These are phyloP conservation scores for Blastocystis hominis DNA, from an alignment of 352 stramenopile species.

Conservation along the genomic window DNA sequence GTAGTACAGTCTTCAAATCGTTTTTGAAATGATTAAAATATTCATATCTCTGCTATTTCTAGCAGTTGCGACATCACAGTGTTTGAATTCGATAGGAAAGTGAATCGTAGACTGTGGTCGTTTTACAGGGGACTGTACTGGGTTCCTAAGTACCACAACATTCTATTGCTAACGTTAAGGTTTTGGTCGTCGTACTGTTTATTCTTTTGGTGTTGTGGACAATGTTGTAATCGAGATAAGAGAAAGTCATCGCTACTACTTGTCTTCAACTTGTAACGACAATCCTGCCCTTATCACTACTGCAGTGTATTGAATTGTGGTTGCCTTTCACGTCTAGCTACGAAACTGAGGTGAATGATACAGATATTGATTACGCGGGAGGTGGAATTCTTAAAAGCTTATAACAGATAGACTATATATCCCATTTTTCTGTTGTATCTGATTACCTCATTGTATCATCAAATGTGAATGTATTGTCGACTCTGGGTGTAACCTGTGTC, in stretches of 20 bases:
- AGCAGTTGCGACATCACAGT: neutral
- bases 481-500: neutral
- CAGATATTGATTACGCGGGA: neutral
- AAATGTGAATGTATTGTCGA: neutral
- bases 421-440: neutral
- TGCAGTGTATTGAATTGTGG: neutral
- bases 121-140: neutral
- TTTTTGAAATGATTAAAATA: neutral
- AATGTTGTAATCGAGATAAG: neutral
- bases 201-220: neutral
- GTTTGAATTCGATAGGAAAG: neutral
- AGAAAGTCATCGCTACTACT: neutral
- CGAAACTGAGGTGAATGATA: neutral
- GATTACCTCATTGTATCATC: neutral
- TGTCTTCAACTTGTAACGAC: neutral
- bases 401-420: neutral
- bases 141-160: neutral
- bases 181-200: neutral
- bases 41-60: neutral
- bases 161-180: neutral
- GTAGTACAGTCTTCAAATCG: neutral
- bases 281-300: neutral
- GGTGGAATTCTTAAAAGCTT: neutral
- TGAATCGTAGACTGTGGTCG: conserved; percentile 19
- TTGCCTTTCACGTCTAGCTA: neutral